Evolutionary conservation across 2,329 filamentous ascomycete species (phyloP), one percentile per base, ranked within the genome.

Genomic region (Cladobotryum mycophilum): DNA sequence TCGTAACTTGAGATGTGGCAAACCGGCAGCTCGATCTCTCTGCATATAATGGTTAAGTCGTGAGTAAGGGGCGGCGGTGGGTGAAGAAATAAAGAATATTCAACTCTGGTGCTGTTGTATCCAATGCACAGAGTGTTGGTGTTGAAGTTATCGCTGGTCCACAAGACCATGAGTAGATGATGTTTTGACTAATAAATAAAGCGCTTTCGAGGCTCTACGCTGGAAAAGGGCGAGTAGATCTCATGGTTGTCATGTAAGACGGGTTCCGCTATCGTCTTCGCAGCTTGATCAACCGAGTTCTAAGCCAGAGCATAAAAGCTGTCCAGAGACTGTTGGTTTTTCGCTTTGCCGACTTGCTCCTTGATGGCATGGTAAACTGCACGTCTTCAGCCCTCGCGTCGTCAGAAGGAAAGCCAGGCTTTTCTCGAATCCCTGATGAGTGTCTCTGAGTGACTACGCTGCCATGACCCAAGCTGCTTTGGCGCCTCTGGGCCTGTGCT

Each of bases 281-380:
- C 51, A 72, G 58, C 63, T 70, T 71, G 52, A 72, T 62, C 51
- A 72, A 59, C 49, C 69, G 64, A n/a, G 81, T 85, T 53, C 81
- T 72, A 22, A 85, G 63, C 82, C 82, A 85, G 49, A 85, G 70
- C 46, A 85, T 71, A 58, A 85, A 84, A 18, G 74, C 75, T 7
- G 78, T 82, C 81, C 81, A 85, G 37, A 80, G 75, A 54, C 77
- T 73, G 54, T 79, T 78, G 1, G 81, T 85, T 68, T 78, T 81
- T 57, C 72, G 75, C 69, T 84, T 85, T 51, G 78, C 72, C 7
- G 71, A 70, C 58, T 68, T 73, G 52, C 67, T 68, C 51, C 76
- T 69, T 36, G 67, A 64, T 4, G 67, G 69, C 36, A 66, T 66
- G 50, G 72, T 66, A 51, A 78, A 77, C 13, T 66, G 65, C 15